Conservation (phyloP, 768 basidiomycete genomes). For the Phlebiopsis gigantea region DNA sequence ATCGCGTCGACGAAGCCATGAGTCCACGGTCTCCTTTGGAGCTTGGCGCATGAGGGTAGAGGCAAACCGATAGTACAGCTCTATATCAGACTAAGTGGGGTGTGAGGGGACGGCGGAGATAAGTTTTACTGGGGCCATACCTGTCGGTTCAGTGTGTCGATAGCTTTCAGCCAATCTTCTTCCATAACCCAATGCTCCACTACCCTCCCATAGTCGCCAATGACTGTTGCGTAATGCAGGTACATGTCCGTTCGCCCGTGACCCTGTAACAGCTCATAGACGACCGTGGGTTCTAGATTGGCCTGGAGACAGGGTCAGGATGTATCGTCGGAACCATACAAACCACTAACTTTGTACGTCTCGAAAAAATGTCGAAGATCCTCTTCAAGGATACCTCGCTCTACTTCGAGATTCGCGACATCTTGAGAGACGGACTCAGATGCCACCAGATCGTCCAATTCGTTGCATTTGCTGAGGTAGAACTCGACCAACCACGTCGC, state of each 20-base stretch:
- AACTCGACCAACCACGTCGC: slow-evolving; percentile 99
- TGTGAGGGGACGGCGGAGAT: slow-evolving; percentile 1
- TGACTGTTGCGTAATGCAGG: slow-evolving; percentile 76
- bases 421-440: slow-evolving; percentile 80
- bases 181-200: slow-evolving; percentile 90
- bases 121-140: slow-evolving; percentile 32
- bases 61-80: slow-evolving; percentile 91
- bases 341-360: slow-evolving; percentile 74
- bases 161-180: slow-evolving; percentile 87
- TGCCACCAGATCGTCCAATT: slow-evolving; percentile 89
- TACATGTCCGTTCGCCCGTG: slow-evolving; percentile 94
- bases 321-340: neutral
- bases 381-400: slow-evolving; percentile 82
- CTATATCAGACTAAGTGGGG: slow-evolving; percentile 62
- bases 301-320: slow-evolving; percentile 38
- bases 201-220: slow-evolving; percentile 81
- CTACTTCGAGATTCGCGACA: slow-evolving; percentile 77
- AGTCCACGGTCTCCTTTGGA: slow-evolving; percentile 87
- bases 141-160: slow-evolving; percentile 88
- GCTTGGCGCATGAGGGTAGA: slow-evolving; percentile 81
- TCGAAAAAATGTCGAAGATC: slow-evolving; percentile 90
- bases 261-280: slow-evolving; percentile 89
- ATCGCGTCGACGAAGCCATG: slow-evolving; percentile 79
- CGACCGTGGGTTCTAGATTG: slow-evolving; percentile 78
- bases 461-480: slow-evolving; percentile 94